Evolutionary conservation across 345 rosid species (phyloP).

Genomic region (thale cress (Arabidopsis thaliana)): TAIR10.1 NC_003074.8:2249001-2249500

Average conservation of each 20-base stretch:
- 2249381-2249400: slow-evolving; percentile 51
- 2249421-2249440: slow-evolving; percentile 58
- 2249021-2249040: slow-evolving; percentile 97
- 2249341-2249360: slow-evolving; percentile 61
- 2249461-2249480: slow-evolving; percentile 53
- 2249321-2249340: slow-evolving; percentile 52
- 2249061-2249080: slow-evolving; percentile 97
- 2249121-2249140: slow-evolving; percentile 86
- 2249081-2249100: slow-evolving; percentile 89
- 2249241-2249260: slow-evolving; percentile 80
- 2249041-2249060: slow-evolving; percentile 98
- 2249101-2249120: slow-evolving; percentile 85
- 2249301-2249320: slow-evolving; percentile 64
- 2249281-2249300: slow-evolving; percentile 71
- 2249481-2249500: slow-evolving; percentile 51
- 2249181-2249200: slow-evolving; percentile 90
- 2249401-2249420: slow-evolving; percentile 60
- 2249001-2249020: slow-evolving; percentile 76
- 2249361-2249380: slow-evolving; percentile 58
- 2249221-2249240: slow-evolving; percentile 79
- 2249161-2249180: slow-evolving; percentile 90
- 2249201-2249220: slow-evolving; percentile 80
- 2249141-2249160: slow-evolving; percentile 60
- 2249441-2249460: slow-evolving; percentile 65
- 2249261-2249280: slow-evolving; percentile 78